Conservation (phyloP, 1,139 yeast genomes). For the Meyerozyma elateridarum region DNA sequence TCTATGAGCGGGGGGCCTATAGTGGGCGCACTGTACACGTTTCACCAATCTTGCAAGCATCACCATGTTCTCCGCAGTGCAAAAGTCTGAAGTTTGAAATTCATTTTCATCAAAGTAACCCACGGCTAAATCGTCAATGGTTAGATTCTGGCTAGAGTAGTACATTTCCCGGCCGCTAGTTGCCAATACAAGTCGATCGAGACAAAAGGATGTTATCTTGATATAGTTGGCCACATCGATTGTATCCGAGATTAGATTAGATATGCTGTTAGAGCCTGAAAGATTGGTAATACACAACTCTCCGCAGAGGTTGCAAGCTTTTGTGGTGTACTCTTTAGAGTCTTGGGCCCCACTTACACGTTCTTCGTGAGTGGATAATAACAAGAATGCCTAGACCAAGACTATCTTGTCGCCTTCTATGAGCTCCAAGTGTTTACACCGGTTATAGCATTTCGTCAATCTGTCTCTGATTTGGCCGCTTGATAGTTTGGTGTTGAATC, state of each 20-base stretch:
- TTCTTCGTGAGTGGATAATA: conserved; percentile 25
- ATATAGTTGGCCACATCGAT: conserved; percentile 8
- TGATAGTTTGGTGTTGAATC: conserved; percentile 14
- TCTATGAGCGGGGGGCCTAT: conserved; percentile 22
- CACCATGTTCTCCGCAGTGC: conserved; percentile 17
- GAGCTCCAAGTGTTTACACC: conserved; percentile 21
- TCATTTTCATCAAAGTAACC: conserved; percentile 18
- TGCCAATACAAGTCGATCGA: conserved; percentile 21
- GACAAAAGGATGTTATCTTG: conserved; percentile 16
- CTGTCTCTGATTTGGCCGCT: conserved; percentile 12
- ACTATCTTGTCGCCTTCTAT: conserved; percentile 22
- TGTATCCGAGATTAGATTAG: not conserved
- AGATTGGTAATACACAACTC: conserved; percentile 23
- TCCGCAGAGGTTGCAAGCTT: conserved; percentile 22
- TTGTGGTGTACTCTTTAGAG: conserved; percentile 18
- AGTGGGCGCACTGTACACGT: conserved; percentile 16
- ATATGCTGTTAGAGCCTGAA: conserved; percentile 15
- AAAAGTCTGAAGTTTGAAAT: conserved; percentile 14
- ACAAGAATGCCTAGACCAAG: conserved; percentile 20
- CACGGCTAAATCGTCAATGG: conserved; percentile 16
- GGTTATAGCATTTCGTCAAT: conserved; percentile 17
- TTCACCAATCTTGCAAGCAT: conserved; percentile 17
- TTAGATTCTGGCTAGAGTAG: conserved; percentile 18
- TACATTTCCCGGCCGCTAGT: conserved; percentile 23
- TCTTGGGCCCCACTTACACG: conserved; percentile 21